phyloP scores from a whole-genome alignment of 2,329 filamentous ascomycete genomes.

The Cyphellophora attinorum region DNA sequence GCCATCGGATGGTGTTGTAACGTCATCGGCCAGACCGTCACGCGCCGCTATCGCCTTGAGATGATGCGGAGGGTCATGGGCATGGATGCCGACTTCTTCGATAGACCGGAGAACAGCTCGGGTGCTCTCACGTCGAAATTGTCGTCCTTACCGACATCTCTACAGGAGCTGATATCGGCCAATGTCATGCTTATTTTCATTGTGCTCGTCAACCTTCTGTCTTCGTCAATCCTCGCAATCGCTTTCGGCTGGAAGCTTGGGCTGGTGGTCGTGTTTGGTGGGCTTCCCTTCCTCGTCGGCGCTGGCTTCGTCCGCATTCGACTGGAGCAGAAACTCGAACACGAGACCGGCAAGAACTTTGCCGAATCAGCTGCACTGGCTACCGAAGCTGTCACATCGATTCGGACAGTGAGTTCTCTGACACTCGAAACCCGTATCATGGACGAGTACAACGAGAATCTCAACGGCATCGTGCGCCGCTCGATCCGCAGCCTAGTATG shows the following conservation, averaged over 20 bases:
- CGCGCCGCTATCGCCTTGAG: conserved; percentile 15
- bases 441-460: conserved; percentile 20
- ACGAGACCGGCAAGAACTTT: conserved; percentile 34
- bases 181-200: conserved; percentile 41
- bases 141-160: conserved; percentile 18
- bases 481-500: conserved; percentile 18
- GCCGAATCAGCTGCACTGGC: conserved; percentile 40
- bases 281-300: conserved; percentile 35
- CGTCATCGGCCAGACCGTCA: conserved; percentile 20
- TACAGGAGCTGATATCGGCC: conserved; percentile 42
- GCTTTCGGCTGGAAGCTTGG: conserved; percentile 39
- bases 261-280: conserved; percentile 37
- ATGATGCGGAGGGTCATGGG: conserved; percentile 19
- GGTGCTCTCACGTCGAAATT: conserved; percentile 22
- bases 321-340: conserved; percentile 39
- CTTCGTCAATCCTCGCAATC: conserved; percentile 37
- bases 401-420: conserved; percentile 41
- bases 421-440: conserved; percentile 36
- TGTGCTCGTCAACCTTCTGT: conserved; percentile 36
- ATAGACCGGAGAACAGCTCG: conserved; percentile 22
- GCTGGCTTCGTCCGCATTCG: conserved; percentile 41
- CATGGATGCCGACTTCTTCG: conserved; percentile 25
- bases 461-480: conserved; percentile 16
- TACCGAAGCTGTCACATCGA: conserved; percentile 40
- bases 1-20: conserved; percentile 25